Evolutionary conservation across 345 rosid species (phyloP), one percentile per base, ranked within the genome.

Genomic region (Ricinus communis): DNA sequence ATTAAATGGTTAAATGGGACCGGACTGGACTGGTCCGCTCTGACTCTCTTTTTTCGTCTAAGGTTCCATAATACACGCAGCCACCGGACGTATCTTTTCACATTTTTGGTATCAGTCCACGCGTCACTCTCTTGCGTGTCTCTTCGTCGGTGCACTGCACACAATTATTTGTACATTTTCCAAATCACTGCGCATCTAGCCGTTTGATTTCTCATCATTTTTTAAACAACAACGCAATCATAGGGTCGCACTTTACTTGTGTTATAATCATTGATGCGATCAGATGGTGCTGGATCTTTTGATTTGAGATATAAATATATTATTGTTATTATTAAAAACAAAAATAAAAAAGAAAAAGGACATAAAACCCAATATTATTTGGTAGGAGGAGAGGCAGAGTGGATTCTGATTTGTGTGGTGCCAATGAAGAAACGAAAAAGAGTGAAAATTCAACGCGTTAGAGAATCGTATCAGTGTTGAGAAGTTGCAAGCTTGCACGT

Each of bases 371-470:
- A n/a, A n/a, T n/a, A n/a, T n/a, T n/a, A n/a, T n/a, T n/a, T n/a
- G n/a, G n/a, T n/a, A n/a, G n/a, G n/a, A n/a, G n/a, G n/a, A n/a
- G n/a, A n/a, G n/a, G n/a, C n/a, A n/a, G n/a, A n/a, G n/a, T 38
- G 43, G 43, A 38, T 4, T 38, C 5, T 38, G 43, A 38, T 4
- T 4, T 38, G 43, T 11, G 62, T 18, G 22, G 22, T 5, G 2
- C 50, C 69, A 63, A 63, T 14, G 6, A 24, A n/a, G 21, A 19
- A 63, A 22, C 0, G 5, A 14, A 13, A 4, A 38, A n/a, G 7
- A 15, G 9, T 5, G 36, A 52, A 68, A 54, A 33, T 22, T 68
- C 71, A 68, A 68, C 71, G 62, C 71, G 38, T 31, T n/a, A 25
- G 21, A 33, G 63, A n/a, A 3, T 22, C 47, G 7, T 9, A 54